Evolutionary conservation across 1,139 yeast species (phyloP), one percentile per base, ranked within the genome.

Genomic region (Taiozyma sp.): DNA sequence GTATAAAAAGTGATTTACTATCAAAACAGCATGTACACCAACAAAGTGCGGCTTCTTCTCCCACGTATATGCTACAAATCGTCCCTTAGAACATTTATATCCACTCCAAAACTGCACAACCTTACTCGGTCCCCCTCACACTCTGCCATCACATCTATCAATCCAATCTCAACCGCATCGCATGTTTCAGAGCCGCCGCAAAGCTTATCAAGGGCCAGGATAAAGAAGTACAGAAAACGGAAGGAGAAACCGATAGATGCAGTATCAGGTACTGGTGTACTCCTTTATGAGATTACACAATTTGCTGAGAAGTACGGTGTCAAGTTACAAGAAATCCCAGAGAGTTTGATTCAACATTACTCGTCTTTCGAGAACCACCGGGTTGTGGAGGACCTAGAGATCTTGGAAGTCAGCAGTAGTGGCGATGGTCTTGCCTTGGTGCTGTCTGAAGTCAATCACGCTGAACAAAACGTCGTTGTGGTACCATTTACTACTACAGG

Each of bases 401-500:
- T 88, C 32, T 56, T 73, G 16, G 70, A 70, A 44, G 70, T 82
- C 43, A 70, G 83, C 16, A 82, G 91, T 4, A 83, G 80, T 50
- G 96, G 96, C 13, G 83, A 80, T 52, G 86, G 87, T 1, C 58
- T 82, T 28, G 83, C 79, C 0, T 52, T 81, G 6, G 70, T 80
- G 32, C 68, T 72, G 2, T 50, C 58, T 1, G 59, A 56, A n/a
- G 32, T 34, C 14, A 49, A 47, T 28, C 26, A 41, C 5, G 21
- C 14, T 1, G 30, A 45, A 3, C 35, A n/a, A 8, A 41, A 55
- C 29, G 62, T 72, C 10, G 68, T 76, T 3, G 68, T 85, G 5
- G 79, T 88, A 2, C 96, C 96, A 5, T 88, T 82, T 68, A 81
- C 86, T 1, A 68, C 83, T 22, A 88, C 87, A 1, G 95, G 95